Evolutionary conservation across 1,284 basidiomycete species (phyloP), one percentile per base, ranked within the genome.

Genomic region (Trametes polyzona): DNA sequence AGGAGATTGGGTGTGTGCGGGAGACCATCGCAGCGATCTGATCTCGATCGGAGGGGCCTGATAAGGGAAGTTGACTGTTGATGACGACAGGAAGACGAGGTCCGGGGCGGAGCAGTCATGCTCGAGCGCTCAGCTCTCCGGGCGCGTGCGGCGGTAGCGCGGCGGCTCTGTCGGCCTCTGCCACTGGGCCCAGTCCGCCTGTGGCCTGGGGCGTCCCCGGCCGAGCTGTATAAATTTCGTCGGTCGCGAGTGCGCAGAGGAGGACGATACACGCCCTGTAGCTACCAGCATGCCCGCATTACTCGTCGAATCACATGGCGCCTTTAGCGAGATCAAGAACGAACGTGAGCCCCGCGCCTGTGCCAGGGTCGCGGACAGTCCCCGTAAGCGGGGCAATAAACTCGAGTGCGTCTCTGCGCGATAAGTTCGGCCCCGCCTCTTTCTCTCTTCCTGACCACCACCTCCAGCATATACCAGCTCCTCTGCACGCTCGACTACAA

Each of bases 61-160:
- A 55, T 51, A 51, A 40, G 43, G 39, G 40, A 42, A 42, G 26
- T n/a, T 40, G 27, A 55, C 52, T 52, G 52, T 19, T 36, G 29
- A 61, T 58, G 61, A 63, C 58, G 56, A 55, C 57, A 52, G 50
- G 41, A 44, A 47, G 35, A 23, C 49, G 55, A 48, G 46, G 21
- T 40, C 46, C 23, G 41, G 29, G 42, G 42, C 42, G 10, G 19
- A 17, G 27, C 24, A 42, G 24, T 42, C 41, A 42, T n/a, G n/a
- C n/a, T n/a, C n/a, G 19, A 27, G 26, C 27, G 14, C 47, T 26
- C 41, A n/a, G 29, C 11, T 2, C 26, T 21, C 24, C 14, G n/a
- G n/a, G n/a, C n/a, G n/a, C 16, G 21, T 58, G 61, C 61, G 61
- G 61, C 44, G 57, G 61, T 63, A 59, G 55, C 55, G 61, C 58